Evolutionary conservation across 352 stramenopile species (phyloP).

Genomic region (Globisporangium mamillatum): DNA sequence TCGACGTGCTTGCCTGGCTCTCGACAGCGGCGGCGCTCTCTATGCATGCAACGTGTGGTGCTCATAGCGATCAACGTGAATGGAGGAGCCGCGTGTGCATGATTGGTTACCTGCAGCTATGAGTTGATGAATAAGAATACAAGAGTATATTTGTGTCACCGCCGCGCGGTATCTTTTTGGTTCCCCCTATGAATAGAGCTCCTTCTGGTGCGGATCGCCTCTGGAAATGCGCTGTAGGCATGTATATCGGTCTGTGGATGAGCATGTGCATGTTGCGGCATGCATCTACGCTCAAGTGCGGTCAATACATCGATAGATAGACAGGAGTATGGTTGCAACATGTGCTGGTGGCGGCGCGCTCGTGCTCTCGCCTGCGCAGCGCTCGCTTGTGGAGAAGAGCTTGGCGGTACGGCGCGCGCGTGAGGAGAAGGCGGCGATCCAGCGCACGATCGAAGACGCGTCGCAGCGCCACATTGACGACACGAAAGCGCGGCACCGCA

Average conservation of each 20-base stretch:
- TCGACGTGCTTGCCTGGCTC: background rate
- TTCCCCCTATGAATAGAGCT: background rate
- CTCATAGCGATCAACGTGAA: background rate
- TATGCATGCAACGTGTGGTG: background rate
- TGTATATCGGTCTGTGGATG: background rate
- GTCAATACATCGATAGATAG: background rate
- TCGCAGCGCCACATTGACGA: conserved; percentile 29
- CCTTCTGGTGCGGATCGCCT: background rate
- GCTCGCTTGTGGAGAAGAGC: conserved; percentile 49
- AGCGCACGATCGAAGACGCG: conserved; percentile 27
- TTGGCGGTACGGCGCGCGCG: conserved; percentile 38
- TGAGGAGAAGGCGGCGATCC: conserved; percentile 38
- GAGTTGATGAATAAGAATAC: background rate
- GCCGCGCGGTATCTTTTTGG: background rate
- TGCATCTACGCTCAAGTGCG: background rate
- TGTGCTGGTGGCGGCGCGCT: conserved; percentile 14
- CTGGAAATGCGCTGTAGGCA: background rate
- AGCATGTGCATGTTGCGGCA: background rate
- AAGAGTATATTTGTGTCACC: conserved; percentile 2
- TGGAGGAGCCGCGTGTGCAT: background rate
- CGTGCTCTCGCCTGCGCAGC: conserved; percentile 51
- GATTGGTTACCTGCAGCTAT: background rate
- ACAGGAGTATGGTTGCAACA: conserved; percentile 10
- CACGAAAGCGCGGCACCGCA: conserved; percentile 29
- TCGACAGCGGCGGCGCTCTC: background rate